Base-by-base conservation (phyloP, 305 asterid genomes). In the Fraxinus albicans region DNA sequence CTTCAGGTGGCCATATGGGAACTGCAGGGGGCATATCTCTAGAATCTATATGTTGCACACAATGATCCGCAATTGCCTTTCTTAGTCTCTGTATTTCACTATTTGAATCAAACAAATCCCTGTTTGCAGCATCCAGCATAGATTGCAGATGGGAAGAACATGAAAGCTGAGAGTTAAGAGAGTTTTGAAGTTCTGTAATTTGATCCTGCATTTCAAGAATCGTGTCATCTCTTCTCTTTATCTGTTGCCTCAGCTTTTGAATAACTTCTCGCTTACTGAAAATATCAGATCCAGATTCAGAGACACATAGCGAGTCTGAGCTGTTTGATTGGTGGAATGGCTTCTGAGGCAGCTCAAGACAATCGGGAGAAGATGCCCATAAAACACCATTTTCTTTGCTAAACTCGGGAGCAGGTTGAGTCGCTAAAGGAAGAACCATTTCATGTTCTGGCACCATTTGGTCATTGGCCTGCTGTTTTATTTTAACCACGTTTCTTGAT, bases 121-220 rank as follows among this genome's bases (percentile, higher is more conserved):
- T 85, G 84, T 96, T 96, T 10, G 98, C 91, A 6, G 94, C 82
- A 79, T 96, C 98, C 29, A 96, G 89, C 60, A 91, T 87, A 29
- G 97, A 87, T 73, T 96, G 99, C 72, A 91, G 93, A 81, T 94
- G 98, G 73, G 95, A 83, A 33, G 97, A 91, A 86, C 91, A 97
- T 8, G 93, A 88, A 63, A 90, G 81, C 86, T 94, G 96, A 27
- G 84, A 25, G 19, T 86, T 86, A 69, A 92, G 89, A 77, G 98
- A 89, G 88, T 84, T 87, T 75, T 92, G 98, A 84, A 96, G 85
- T 77, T 96, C 97, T 8, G 90, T 91, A 25, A 93, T 89, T 77
- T 94, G 98, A 80, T 93, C 97, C 85, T 96, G 99, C 99, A 96
- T 96, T 91, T 96, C 98, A 31, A 96, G 88, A 80, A 96, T 91